Base-by-base conservation (phyloP, 2,329 filamentous ascomycete genomes). In the Sclerotinia trifoliorum region DNA sequence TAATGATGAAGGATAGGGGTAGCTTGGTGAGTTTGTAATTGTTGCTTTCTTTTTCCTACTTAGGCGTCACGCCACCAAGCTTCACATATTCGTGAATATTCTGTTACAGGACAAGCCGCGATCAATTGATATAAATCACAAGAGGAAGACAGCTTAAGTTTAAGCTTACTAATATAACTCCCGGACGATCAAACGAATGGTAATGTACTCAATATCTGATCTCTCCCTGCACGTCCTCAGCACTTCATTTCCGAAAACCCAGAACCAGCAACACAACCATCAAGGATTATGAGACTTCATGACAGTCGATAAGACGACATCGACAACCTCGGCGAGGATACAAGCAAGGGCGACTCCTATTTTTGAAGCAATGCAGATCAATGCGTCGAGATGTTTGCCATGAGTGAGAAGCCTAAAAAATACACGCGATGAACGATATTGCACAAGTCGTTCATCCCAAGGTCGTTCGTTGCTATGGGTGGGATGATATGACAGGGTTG, bases 121-220 rank as follows among this genome's bases (percentile, higher is more conserved):
- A 13, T n/a, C 26, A n/a, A 35, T 35, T 48, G 21, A 49, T 10
- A 10, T 10, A 32, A 10, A 49, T 29, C 44, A 8, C 56, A 19
- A 49, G 26, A 32, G 46, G 57, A 48, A 48, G 42, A 2, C 35
- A 32, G 21, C 58, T 48, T 46, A 61, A 60, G 58, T 35, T 49
- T 49, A 49, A 49, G 21, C 52, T 66, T 60, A 39, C n/a, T 32
- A 58, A 19, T 66, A 51, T 26, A 66, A 48, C 21, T 58, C n/a
- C 64, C 42, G 39, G 39, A 15, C 54, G 42, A 66, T 66, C 42
- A 58, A 66, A 57, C 68, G 17, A 24, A 60, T 49, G 17, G 55
- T 17, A n/a, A 68, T 65, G 42, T 21, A 46, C 42, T 44, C 49
- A 42, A 42, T 29, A 29, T 35, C 29, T 48, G 35, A n/a, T 42